Evolutionary conservation across 345 rosid species (phyloP).

Genomic region (Durio zibethinus): DNA sequence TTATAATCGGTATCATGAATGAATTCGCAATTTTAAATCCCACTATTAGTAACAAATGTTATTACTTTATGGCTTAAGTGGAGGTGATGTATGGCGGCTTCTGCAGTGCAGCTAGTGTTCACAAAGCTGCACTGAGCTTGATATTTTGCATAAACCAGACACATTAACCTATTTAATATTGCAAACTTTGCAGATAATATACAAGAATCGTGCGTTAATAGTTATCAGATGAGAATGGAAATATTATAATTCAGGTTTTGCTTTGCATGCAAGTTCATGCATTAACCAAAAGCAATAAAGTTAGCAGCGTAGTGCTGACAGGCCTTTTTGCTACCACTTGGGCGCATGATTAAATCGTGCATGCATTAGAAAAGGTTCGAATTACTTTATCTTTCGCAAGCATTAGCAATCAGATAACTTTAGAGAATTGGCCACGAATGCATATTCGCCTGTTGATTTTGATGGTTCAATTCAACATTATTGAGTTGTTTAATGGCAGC

Average conservation of each 20-base stretch:
- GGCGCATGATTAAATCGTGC: slow-evolving; percentile 1
- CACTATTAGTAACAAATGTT: neutral
- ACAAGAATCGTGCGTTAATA: slow-evolving; percentile 2
- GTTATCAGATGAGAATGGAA: neutral
- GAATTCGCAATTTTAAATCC: slow-evolving; percentile 4
- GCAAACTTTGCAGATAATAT: neutral
- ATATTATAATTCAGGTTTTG: neutral
- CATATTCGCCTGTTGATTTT: neutral
- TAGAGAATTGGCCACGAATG: neutral
- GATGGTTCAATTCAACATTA: neutral
- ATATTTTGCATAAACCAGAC: neutral
- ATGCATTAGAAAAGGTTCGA: neutral
- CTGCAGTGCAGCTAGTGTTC: slow-evolving; percentile 1
- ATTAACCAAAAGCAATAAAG: neutral
- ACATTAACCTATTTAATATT: neutral
- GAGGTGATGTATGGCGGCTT: slow-evolving; percentile 45
- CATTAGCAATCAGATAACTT: neutral
- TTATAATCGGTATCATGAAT: slow-evolving; percentile 17
- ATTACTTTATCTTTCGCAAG: slow-evolving; percentile 4
- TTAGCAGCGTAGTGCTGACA: neutral
- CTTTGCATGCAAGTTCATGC: slow-evolving; percentile 1
- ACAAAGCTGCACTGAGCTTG: neutral
- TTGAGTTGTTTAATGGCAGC: neutral
- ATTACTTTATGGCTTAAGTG: slow-evolving; percentile 24
- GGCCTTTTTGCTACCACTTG: neutral